Conservation (phyloP, 164 flowering plant species). For the Piper longum region DNA sequence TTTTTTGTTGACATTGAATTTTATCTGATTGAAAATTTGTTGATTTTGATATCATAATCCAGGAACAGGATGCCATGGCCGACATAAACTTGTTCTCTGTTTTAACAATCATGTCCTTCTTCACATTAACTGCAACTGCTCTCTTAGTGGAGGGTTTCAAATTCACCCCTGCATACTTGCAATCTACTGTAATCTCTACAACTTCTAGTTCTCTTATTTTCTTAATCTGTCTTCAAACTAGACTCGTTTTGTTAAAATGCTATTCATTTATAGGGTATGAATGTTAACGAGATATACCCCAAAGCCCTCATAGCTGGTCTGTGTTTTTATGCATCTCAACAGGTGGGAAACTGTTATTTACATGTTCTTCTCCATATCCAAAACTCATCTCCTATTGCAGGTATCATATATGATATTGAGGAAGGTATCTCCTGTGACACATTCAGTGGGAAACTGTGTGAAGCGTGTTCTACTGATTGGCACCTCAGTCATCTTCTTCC, state of each 20-base stretch:
- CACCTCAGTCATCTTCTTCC: slow-evolving; percentile 80
- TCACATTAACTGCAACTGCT: slow-evolving; percentile 42
- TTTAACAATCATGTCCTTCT: slow-evolving; percentile 56
- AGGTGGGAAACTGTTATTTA: slow-evolving; percentile 26
- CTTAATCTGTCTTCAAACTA: no score
- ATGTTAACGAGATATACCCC: slow-evolving; percentile 38
- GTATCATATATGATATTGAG: slow-evolving; percentile 87
- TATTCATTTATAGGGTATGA: slow-evolving; percentile 46
- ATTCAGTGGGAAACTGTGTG: slow-evolving; percentile 91
- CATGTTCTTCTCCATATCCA: neutral
- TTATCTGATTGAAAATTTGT: no score
- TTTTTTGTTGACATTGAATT: no score
- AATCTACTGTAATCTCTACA: slow-evolving; percentile 36
- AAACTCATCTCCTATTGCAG: slow-evolving; percentile 25
- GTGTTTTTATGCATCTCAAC: slow-evolving; percentile 98
- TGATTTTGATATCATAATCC: no score
- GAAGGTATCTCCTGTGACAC: slow-evolving; percentile 92
- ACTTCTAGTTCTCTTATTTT: no score
- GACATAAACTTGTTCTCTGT: slow-evolving; percentile 64
- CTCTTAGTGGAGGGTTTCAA: slow-evolving; percentile 55
- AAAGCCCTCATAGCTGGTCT: slow-evolving; percentile 73
- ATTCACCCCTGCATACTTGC: slow-evolving; percentile 53
- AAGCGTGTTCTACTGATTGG: slow-evolving; percentile 95
- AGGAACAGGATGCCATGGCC: slow-evolving; percentile 70
- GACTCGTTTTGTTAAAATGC: neutral